These are phyloP conservation scores for Meripilus lineatus DNA, from an alignment of 1,284 basidiomycete genomes.

Conservation along the genomic window DNA sequence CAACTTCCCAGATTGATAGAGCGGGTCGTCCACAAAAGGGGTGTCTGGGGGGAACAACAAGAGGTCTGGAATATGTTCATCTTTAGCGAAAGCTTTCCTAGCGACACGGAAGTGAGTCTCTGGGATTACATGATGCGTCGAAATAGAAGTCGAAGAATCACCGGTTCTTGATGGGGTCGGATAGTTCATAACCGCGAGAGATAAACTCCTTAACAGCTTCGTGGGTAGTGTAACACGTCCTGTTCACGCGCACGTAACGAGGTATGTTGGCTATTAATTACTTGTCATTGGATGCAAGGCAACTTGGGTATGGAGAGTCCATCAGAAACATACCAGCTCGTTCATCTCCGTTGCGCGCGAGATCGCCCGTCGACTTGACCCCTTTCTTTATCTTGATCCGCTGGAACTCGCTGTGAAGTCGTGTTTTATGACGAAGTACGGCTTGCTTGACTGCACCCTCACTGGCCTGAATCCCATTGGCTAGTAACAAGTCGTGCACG, in stretches of 20 bases:
- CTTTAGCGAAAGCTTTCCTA: conserved; percentile 62
- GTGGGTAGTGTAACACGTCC: conserved; percentile 58
- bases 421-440: conserved; percentile 78
- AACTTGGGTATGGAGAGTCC: background rate
- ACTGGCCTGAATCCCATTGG: conserved; percentile 79
- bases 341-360: conserved; percentile 57
- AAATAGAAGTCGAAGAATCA: conserved; percentile 21
- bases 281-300: conserved; percentile 7
- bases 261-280: conserved; percentile 57
- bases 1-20: conserved; percentile 73
- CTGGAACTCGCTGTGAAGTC: conserved; percentile 82
- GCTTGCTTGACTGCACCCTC: conserved; percentile 86
- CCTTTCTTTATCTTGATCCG: conserved; percentile 81
- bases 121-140: background rate
- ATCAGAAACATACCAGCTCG: conserved; percentile 50
- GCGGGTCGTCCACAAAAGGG: conserved; percentile 55
- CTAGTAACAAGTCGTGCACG: conserved; percentile 82
- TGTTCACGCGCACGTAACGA: conserved; percentile 85
- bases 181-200: conserved; percentile 47
- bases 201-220: conserved; percentile 54
- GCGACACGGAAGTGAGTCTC: background rate
- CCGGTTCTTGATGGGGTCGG: conserved; percentile 48
- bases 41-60: conserved; percentile 69
- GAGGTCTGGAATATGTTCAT: conserved; percentile 78
- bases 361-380: conserved; percentile 57